Conservation (phyloP, 192 early-diverging fungal species). For the Spizellomyces sp. region DNA sequence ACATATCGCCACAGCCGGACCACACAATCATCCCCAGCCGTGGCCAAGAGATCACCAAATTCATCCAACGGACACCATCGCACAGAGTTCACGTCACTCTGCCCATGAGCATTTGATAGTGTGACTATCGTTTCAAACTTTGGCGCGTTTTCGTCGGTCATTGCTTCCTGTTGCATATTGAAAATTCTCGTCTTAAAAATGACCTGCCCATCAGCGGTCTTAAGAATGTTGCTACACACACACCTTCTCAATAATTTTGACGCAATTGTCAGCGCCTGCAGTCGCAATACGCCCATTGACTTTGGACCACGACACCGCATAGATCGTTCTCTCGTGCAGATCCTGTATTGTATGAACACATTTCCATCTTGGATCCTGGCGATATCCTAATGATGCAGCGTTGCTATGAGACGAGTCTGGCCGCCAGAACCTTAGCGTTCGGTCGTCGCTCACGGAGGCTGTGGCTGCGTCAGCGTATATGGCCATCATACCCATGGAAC, state of each 20-base stretch:
- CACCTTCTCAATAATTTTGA: conserved; percentile 66
- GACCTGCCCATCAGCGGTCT: neutral
- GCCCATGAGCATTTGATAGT: conserved; percentile 70
- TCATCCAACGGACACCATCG: conserved; percentile 73
- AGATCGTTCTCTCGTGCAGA: conserved; percentile 84
- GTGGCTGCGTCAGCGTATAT: neutral
- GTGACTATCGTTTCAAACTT: conserved; percentile 7
- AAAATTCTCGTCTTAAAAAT: neutral
- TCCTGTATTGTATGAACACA: conserved; percentile 69
- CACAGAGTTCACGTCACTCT: conserved; percentile 88
- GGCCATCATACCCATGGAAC: conserved; percentile 43
- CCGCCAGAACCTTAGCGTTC: conserved; percentile 80
- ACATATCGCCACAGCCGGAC: conserved; percentile 77
- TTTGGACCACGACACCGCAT: conserved; percentile 90
- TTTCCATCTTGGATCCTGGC: conserved; percentile 66
- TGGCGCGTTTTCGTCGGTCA: neutral
- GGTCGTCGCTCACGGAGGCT: conserved; percentile 88
- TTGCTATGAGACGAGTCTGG: conserved; percentile 32
- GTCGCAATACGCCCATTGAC: conserved; percentile 75
- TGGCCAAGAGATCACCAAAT: conserved; percentile 68
- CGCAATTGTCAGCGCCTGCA: conserved; percentile 78
- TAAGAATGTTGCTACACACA: conserved; percentile 21
- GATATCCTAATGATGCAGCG: conserved; percentile 4
- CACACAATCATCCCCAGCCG: conserved; percentile 88
- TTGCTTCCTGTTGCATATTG: too few species aligned